Conservation (phyloP, 2,329 filamentous ascomycete genomes). For the Mycosphaerella sp. region DNA sequence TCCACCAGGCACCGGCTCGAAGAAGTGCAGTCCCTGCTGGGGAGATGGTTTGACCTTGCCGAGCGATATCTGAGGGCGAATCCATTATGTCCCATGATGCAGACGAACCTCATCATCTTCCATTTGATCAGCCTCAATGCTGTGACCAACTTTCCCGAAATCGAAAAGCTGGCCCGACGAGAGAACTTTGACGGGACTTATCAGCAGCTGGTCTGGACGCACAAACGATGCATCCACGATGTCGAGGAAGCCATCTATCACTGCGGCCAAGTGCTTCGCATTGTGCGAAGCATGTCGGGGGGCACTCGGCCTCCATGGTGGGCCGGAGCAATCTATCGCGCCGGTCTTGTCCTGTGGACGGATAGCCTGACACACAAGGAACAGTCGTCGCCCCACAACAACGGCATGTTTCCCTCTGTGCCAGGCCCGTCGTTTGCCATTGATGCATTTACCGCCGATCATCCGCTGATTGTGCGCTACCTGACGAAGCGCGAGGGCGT, state of each 20-base stretch:
- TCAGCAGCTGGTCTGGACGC: constrained; percentile 49
- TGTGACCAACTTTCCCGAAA: constrained; percentile 60
- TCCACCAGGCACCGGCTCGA: constrained; percentile 56
- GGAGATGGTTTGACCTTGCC: constrained; percentile 62
- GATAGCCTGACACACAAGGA: constrained; percentile 53
- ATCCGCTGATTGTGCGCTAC: constrained; percentile 47
- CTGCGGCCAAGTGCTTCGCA: constrained; percentile 59
- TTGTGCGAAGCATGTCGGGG: constrained; percentile 54
- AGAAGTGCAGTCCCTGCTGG: constrained; percentile 58
- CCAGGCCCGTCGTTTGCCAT: constrained; percentile 43
- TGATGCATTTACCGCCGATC: constrained; percentile 46
- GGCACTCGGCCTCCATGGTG: constrained; percentile 62
- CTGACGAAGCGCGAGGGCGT: constrained; percentile 49
- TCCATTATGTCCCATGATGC: constrained; percentile 53
- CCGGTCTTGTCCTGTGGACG: constrained; percentile 55
- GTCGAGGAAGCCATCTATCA: constrained; percentile 60
- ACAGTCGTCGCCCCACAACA: constrained; percentile 30
- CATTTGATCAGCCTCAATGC: constrained; percentile 65
- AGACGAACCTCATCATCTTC: constrained; percentile 61
- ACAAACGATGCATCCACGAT: constrained; percentile 58
- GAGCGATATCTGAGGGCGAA: constrained; percentile 51
- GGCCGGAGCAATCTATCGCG: constrained; percentile 64
- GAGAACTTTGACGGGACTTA: constrained; percentile 53
- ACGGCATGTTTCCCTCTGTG: constrained; percentile 34
- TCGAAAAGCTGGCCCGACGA: constrained; percentile 59